These are phyloP conservation scores for Ceratobasidium sp. DNA, from an alignment of 1,284 basidiomycete genomes.

Conservation along the genomic window DNA sequence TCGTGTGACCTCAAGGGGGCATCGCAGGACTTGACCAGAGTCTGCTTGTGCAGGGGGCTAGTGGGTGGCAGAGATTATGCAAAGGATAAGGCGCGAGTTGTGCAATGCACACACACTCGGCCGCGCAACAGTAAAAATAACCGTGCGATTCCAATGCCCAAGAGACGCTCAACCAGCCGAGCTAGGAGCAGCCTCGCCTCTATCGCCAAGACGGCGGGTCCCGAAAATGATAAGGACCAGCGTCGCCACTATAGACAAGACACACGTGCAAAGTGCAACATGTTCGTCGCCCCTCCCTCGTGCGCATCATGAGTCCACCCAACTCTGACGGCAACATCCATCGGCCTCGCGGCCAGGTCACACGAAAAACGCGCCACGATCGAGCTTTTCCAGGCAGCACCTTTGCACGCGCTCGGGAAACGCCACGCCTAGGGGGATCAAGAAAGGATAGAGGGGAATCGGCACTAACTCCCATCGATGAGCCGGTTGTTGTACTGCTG, in stretches of 20 bases:
- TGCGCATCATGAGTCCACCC: constrained; percentile 1
- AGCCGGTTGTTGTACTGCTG: constrained; percentile 97
- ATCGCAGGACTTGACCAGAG: constrained; percentile 1
- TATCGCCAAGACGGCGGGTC: constrained; percentile 6
- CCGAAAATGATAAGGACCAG: not conserved
- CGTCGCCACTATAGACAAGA: constrained; percentile 12
- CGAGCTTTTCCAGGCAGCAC: constrained; percentile 25
- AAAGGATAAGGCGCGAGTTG: constrained; percentile 1
- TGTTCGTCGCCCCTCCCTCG: constrained; percentile 13
- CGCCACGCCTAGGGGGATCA: constrained; percentile 9
- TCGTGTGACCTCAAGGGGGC: constrained; percentile 3
- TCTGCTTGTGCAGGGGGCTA: not conserved
- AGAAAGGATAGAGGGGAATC: constrained; percentile 25
- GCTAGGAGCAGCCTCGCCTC: constrained; percentile 31
- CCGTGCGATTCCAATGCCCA: not conserved
- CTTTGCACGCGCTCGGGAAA: constrained; percentile 1
- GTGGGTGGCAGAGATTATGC: constrained; percentile 4
- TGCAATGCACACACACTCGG: not conserved
- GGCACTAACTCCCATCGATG: constrained; percentile 98
- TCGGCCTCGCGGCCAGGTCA: not conserved
- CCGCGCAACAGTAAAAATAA: not conserved
- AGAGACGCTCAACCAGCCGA: constrained; percentile 21
- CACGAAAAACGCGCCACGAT: constrained; percentile 4
- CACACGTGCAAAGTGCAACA: constrained; percentile 15
- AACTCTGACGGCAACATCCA: constrained; percentile 10